Conservation (phyloP, 345 rosid genomes). For the Cardamine occulta region DNA sequence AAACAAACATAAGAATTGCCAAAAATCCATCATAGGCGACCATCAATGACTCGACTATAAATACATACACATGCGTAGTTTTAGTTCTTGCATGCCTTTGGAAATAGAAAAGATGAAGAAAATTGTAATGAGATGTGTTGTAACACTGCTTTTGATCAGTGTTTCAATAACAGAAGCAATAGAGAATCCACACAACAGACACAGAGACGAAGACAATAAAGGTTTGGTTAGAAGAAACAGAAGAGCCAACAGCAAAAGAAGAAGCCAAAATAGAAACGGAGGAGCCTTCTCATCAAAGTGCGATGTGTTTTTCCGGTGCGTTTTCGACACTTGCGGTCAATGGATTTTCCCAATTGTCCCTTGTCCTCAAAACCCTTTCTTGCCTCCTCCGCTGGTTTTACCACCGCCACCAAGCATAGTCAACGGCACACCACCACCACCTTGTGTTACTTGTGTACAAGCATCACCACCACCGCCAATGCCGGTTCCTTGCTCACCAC, state of each 20-base stretch:
- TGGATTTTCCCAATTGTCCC: slow-evolving; percentile 43
- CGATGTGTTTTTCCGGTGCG: slow-evolving; percentile 39
- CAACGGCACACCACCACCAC: slow-evolving; percentile 31
- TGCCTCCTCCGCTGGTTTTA: slow-evolving; percentile 38
- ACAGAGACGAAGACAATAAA: slow-evolving; percentile 22
- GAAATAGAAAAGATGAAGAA: slow-evolving; percentile 5
- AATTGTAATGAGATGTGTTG: slow-evolving; percentile 24
- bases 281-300: slow-evolving; percentile 26
- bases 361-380: slow-evolving; percentile 46
- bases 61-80: background rate
- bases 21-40: background rate
- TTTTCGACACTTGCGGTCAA: slow-evolving; percentile 41
- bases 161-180: slow-evolving; percentile 28
- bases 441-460: slow-evolving; percentile 25
- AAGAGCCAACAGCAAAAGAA: slow-evolving; percentile 31
- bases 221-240: slow-evolving; percentile 13
- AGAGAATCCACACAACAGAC: slow-evolving; percentile 28
- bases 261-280: slow-evolving; percentile 25
- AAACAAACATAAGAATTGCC: slow-evolving; percentile 23
- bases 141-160: slow-evolving; percentile 37
- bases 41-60: slow-evolving; percentile 29
- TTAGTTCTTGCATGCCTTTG: slow-evolving; percentile 31
- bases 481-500: slow-evolving; percentile 19
- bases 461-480: slow-evolving; percentile 27
- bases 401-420: slow-evolving; percentile 24